A percentile compares a stretch with the other conserved stretches of the same genome.
phyloP scores from a whole-genome alignment of 2,329 filamentous ascomycete species.

The Trichoderma koningii region DNA sequence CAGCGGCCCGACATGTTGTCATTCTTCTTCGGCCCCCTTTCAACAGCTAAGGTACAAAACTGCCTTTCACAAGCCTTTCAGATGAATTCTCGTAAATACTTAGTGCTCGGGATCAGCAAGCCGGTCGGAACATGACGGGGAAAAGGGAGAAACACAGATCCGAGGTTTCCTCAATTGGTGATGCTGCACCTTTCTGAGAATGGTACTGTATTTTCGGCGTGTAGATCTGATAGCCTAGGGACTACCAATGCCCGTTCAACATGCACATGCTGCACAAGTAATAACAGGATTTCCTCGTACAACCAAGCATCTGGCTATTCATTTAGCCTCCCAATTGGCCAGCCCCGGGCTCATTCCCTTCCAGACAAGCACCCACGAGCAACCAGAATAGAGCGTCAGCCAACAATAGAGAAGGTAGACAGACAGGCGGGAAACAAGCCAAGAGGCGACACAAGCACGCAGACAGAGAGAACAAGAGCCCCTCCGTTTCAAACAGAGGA shows the following conservation, averaged over 20 bases:
- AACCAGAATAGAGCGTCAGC: background rate
- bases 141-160: background rate
- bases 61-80: constrained; percentile 13
- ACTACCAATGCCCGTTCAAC: too few relatives aligned
- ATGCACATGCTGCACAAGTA: too few relatives aligned
- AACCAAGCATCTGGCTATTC: background rate
- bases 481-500: background rate
- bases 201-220: background rate
- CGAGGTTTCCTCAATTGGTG: background rate
- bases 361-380: background rate
- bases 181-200: background rate
- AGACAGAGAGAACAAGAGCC: background rate
- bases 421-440: too few relatives aligned
- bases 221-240: background rate
- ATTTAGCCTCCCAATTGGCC: background rate
- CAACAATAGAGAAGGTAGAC: too few relatives aligned
- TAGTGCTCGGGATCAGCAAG: background rate
- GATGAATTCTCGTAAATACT: too few relatives aligned
- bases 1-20: background rate
- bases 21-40: background rate
- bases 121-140: constrained; percentile 24
- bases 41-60: background rate
- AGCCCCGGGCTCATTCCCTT: background rate
- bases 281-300: too few relatives aligned
- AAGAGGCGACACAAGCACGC: too few relatives aligned